These are phyloP conservation scores for Zopfia rhizophila DNA, from an alignment of 2,329 filamentous ascomycete species.

Conservation along the genomic window DNA sequence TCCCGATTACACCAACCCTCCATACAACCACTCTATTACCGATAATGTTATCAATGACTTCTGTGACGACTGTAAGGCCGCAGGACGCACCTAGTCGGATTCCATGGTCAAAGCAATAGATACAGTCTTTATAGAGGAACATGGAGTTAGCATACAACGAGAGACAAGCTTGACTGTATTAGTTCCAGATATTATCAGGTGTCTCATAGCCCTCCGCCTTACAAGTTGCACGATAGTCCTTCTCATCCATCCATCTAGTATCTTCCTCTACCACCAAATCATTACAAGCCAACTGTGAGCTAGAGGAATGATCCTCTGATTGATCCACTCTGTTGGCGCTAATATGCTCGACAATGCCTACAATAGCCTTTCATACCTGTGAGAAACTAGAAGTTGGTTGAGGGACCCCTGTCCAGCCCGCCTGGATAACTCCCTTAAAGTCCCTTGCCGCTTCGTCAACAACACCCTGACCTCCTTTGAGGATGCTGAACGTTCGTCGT, in stretches of 20 bases:
- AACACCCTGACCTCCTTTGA: constrained; percentile 18
- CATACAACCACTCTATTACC: constrained; percentile 7
- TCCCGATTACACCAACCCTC: constrained; percentile 7
- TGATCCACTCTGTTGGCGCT: constrained; percentile 7
- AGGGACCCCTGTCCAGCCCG: constrained; percentile 16
- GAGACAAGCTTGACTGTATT: constrained; percentile 5
- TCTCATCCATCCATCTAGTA: constrained; percentile 13
- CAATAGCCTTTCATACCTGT: constrained; percentile 12
- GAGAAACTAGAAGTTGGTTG: constrained; percentile 14
- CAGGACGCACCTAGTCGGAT: constrained; percentile 7
- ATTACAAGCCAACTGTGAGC: constrained; percentile 9
- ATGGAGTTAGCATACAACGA: too few relatives aligned
- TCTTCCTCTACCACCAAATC: constrained; percentile 14
- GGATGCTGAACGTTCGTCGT: constrained; percentile 12
- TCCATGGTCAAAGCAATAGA: constrained; percentile 1
- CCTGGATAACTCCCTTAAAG: constrained; percentile 18
- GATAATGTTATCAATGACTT: constrained; percentile 9
- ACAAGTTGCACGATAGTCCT: constrained; percentile 19
- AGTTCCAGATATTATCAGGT: constrained; percentile 18
- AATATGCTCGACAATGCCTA: constrained; percentile 3
- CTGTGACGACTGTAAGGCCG: constrained; percentile 10
- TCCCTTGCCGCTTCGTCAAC: constrained; percentile 16
- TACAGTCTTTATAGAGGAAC: too few relatives aligned
- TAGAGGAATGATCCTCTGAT: constrained; percentile 1
- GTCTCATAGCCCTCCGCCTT: constrained; percentile 20